phyloP scores from a whole-genome alignment of 108 stramenopile species.

The Discostella stelligeroides region DNA sequence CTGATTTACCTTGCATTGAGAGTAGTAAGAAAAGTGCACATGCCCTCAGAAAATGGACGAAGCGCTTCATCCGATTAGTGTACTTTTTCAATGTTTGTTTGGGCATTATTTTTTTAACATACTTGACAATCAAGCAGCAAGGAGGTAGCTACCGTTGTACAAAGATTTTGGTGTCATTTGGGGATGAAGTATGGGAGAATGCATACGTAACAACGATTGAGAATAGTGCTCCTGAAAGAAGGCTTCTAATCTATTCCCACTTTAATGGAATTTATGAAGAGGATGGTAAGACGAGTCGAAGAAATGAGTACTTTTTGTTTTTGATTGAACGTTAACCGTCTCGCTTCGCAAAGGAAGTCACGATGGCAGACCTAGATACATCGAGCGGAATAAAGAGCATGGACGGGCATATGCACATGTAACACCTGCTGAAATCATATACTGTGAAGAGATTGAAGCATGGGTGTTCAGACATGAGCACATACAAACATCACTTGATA shows the following conservation, averaged over 20 bases:
- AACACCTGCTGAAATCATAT: conserved; percentile 35
- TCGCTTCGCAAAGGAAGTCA: not conserved
- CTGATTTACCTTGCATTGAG: not conserved
- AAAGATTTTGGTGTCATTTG: conserved; percentile 20
- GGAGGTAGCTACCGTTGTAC: conserved; percentile 21
- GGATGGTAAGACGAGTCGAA: not conserved
- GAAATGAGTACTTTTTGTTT: no score
- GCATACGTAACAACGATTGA: conserved; percentile 5
- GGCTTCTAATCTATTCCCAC: conserved; percentile 33
- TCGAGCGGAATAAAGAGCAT: conserved; percentile 33
- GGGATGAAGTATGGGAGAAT: conserved; percentile 47
- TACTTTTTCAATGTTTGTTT: conserved; percentile 14
- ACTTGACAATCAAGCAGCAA: conserved; percentile 8
- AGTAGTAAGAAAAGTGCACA: conserved; percentile 4
- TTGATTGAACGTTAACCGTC: no score
- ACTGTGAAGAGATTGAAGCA: conserved; percentile 28
- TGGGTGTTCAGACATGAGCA: conserved; percentile 27
- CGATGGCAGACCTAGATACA: conserved; percentile 20
- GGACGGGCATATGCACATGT: conserved; percentile 11
- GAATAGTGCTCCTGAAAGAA: conserved; percentile 4
- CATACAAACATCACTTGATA: conserved; percentile 11
- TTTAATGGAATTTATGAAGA: conserved; percentile 46
- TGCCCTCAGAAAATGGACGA: not conserved
- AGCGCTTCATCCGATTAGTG: conserved; percentile 11
- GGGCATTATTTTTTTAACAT: not conserved